These are phyloP conservation scores for Silybum marianum DNA, from an alignment of 129 eudicot genomes.

Conservation along the genomic window DNA sequence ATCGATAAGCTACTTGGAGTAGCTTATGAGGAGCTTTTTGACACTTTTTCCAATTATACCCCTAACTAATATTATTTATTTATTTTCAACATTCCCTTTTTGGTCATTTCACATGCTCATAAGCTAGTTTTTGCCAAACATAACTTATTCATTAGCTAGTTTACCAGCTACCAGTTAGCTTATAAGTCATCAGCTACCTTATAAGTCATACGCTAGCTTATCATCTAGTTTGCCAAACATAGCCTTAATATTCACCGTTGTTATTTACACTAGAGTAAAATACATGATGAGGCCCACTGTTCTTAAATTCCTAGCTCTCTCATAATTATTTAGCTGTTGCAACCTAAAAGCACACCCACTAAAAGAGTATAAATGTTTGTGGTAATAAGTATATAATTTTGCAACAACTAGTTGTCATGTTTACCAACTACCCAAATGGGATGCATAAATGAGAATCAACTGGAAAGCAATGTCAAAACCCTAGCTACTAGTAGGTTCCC, in stretches of 20 bases:
- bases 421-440: not conserved
- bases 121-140: too few species aligned
- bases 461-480: not conserved
- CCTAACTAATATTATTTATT: too few species aligned
- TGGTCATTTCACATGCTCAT: too few species aligned
- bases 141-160: too few species aligned
- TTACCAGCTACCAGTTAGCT: too few species aligned
- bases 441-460: not conserved
- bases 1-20: too few species aligned
- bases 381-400: not conserved
- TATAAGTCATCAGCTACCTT: too few species aligned
- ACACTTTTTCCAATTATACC: too few species aligned
- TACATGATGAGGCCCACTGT: not conserved
- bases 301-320: not conserved
- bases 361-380: not conserved
- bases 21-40: too few species aligned
- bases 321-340: not conserved
- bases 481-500: not conserved
- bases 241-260: not conserved
- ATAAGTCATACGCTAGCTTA: too few species aligned
- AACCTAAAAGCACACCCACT: not conserved
- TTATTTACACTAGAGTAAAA: not conserved
- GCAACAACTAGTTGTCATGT: not conserved
- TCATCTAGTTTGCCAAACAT: too few species aligned
- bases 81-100: too few species aligned